phyloP scores from a whole-genome alignment of 2,329 filamentous ascomycete genomes.

The Ophiognomonia clavigignenti-juglandacearum region DNA sequence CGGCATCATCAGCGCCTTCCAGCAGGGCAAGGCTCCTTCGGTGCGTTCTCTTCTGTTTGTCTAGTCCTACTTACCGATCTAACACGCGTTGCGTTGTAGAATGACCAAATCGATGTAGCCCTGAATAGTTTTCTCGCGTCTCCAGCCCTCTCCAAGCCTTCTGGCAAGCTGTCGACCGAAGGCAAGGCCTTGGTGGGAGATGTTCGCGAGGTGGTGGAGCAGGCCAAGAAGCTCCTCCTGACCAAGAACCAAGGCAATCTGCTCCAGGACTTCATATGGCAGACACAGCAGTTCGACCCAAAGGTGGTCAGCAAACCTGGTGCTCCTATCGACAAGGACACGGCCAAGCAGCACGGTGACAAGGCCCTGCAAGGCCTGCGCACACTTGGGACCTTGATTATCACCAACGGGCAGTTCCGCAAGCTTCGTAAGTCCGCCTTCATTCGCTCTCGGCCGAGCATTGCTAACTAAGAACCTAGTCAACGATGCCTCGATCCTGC shows the following conservation, averaged over 20 bases:
- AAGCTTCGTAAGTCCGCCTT: slow-evolving; percentile 65
- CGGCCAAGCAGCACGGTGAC: slow-evolving; percentile 76
- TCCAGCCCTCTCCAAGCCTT: slow-evolving; percentile 63
- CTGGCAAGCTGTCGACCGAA: slow-evolving; percentile 73
- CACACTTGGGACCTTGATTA: slow-evolving; percentile 80
- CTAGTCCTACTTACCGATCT: slow-evolving; percentile 4
- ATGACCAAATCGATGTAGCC: slow-evolving; percentile 92
- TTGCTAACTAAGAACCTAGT: slow-evolving; percentile 34
- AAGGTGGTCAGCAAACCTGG: slow-evolving; percentile 57
- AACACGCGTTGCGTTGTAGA: slow-evolving; percentile 42
- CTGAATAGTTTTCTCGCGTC: slow-evolving; percentile 82
- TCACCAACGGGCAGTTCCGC: slow-evolving; percentile 94
- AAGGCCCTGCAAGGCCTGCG: slow-evolving; percentile 79
- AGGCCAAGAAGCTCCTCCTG: slow-evolving; percentile 79
- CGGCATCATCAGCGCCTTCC: slow-evolving; percentile 82
- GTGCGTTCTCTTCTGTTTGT: slow-evolving; percentile 41
- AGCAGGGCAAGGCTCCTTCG: slow-evolving; percentile 85
- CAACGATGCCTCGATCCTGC: slow-evolving; percentile 71
- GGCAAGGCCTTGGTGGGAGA: slow-evolving; percentile 76
- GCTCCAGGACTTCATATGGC: slow-evolving; percentile 95
- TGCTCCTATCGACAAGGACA: slow-evolving; percentile 68
- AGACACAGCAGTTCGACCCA: slow-evolving; percentile 70
- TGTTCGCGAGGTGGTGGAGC: slow-evolving; percentile 71
- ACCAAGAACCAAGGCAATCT: slow-evolving; percentile 95
- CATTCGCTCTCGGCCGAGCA: neutral